phyloP scores from a whole-genome alignment of 1,139 yeast genomes.

The Scheffersomyces insectosa region DNA sequence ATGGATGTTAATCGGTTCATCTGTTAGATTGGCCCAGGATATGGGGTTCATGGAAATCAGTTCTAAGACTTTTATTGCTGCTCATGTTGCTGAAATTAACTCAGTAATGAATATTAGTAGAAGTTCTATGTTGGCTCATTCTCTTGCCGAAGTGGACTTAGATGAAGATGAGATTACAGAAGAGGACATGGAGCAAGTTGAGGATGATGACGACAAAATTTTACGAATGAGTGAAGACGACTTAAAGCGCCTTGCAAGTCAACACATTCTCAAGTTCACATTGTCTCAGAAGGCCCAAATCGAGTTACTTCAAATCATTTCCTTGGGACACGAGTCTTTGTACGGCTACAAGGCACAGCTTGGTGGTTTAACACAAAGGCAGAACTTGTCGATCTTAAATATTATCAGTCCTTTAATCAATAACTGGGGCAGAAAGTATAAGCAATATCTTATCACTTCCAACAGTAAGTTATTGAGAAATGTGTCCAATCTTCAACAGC shows the following conservation, averaged over 20 bases:
- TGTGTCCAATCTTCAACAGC: slow-evolving; percentile 28
- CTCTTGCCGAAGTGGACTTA: slow-evolving; percentile 62
- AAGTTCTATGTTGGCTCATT: slow-evolving; percentile 67
- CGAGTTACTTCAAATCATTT: slow-evolving; percentile 75
- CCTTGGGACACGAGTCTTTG: slow-evolving; percentile 80
- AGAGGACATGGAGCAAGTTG: slow-evolving; percentile 28
- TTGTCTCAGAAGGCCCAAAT: slow-evolving; percentile 73
- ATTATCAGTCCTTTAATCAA: slow-evolving; percentile 75
- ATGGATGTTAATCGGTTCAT: slow-evolving; percentile 90
- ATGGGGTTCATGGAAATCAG: slow-evolving; percentile 77
- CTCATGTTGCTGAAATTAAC: slow-evolving; percentile 80
- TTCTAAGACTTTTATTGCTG: slow-evolving; percentile 74
- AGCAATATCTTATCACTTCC: slow-evolving; percentile 52
- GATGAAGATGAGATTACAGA: slow-evolving; percentile 42
- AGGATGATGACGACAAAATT: slow-evolving; percentile 30
- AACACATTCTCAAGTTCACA: slow-evolving; percentile 46
- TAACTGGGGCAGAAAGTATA: slow-evolving; percentile 73
- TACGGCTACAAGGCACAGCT: slow-evolving; percentile 66
- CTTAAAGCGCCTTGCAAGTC: slow-evolving; percentile 28
- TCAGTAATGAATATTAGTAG: slow-evolving; percentile 72
- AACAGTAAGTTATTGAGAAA: slow-evolving; percentile 27
- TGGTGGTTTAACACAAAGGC: slow-evolving; percentile 57
- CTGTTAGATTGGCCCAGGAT: slow-evolving; percentile 84
- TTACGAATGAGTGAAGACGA: slow-evolving; percentile 41
- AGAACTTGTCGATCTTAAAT: slow-evolving; percentile 69